Evolutionary conservation across 805 yeast species (phyloP).

Genomic region (Kodamaea sagamina): DNA sequence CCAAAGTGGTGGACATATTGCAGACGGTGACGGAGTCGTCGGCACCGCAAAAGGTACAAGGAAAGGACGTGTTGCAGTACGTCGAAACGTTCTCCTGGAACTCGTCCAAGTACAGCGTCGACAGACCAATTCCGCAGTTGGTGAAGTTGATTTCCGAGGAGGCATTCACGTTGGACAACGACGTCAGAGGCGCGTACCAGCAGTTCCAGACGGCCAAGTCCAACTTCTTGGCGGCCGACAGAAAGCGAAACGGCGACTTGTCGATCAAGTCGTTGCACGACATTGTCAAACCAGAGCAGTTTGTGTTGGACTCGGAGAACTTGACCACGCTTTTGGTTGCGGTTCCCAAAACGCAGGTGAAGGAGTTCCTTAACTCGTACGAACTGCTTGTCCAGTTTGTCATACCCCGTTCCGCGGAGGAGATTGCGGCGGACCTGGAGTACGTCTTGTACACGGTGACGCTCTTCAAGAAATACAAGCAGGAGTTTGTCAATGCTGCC

Average conservation of each 20-base stretch:
- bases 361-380: constrained; percentile 66
- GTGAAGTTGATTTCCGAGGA: constrained; percentile 71
- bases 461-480: constrained; percentile 76
- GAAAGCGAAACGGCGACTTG: constrained; percentile 91
- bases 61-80: constrained; percentile 57
- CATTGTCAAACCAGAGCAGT: constrained; percentile 78
- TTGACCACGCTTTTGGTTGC: constrained; percentile 84
- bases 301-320: constrained; percentile 84
- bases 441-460: constrained; percentile 75
- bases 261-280: constrained; percentile 90
- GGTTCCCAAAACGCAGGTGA: constrained; percentile 68
- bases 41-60: constrained; percentile 38
- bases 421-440: constrained; percentile 72
- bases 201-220: constrained; percentile 81
- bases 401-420: constrained; percentile 85
- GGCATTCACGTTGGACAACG: constrained; percentile 80
- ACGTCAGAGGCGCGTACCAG: constrained; percentile 74
- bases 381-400: constrained; percentile 80
- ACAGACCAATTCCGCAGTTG: constrained; percentile 77
- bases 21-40: constrained; percentile 36
- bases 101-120: constrained; percentile 79
- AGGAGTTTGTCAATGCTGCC: constrained; percentile 65
- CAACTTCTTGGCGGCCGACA: constrained; percentile 81
- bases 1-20: constrained; percentile 77
- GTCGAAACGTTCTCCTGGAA: constrained; percentile 85